phyloP scores from a whole-genome alignment of 176 grass and related monocot species.

The Elaeis guineensis region DNA sequence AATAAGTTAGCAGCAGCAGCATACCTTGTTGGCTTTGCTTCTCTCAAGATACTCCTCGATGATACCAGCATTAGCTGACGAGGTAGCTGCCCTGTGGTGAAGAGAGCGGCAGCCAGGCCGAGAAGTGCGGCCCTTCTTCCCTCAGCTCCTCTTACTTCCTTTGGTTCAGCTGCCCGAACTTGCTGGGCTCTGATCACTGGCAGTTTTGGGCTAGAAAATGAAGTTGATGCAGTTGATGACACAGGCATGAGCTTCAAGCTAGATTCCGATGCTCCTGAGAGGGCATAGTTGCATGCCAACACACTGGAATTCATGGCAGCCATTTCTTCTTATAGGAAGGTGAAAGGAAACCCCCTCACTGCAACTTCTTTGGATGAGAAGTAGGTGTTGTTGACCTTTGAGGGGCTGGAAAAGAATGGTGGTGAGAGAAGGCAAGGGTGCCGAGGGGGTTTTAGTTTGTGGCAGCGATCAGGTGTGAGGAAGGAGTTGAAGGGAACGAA shows the following conservation, averaged over 20 bases:
- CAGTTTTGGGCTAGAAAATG: slow-evolving; percentile 7
- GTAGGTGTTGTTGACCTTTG: too few relatives aligned
- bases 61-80: slow-evolving; percentile 47
- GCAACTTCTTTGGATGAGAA: too few relatives aligned
- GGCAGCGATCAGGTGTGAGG: slow-evolving; percentile 2
- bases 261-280: slow-evolving; percentile 5
- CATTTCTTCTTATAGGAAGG: slow-evolving; percentile 30
- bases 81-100: slow-evolving; percentile 30
- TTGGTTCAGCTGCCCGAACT: slow-evolving; percentile 2
- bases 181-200: slow-evolving; percentile 26
- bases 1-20: neutral
- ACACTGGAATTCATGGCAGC: slow-evolving; percentile 57
- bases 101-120: slow-evolving; percentile 52
- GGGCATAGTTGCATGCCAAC: slow-evolving; percentile 40
- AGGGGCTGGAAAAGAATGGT: neutral
- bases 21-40: slow-evolving; percentile 82
- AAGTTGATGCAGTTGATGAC: slow-evolving; percentile 4
- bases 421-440: slow-evolving; percentile 6
- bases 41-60: slow-evolving; percentile 96
- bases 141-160: slow-evolving; percentile 10
- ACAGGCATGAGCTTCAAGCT: slow-evolving; percentile 19
- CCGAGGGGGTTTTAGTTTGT: neutral
- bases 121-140: slow-evolving; percentile 60
- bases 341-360: too few relatives aligned
- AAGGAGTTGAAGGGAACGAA: slow-evolving; percentile 7